Conservation (phyloP, 345 rosid genomes). For the Erodium maritimum region DNA sequence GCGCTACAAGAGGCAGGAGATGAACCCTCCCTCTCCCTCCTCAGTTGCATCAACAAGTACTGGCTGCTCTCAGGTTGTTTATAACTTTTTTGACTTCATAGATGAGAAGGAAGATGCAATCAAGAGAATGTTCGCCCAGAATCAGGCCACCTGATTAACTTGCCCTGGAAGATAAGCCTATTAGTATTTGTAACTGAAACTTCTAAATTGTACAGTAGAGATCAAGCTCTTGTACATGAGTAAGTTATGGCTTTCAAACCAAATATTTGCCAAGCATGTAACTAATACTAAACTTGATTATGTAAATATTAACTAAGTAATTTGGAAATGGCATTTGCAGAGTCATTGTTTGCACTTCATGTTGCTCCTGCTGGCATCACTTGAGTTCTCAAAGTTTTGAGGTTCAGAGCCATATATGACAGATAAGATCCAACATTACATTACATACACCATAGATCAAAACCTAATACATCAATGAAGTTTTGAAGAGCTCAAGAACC, state of each 20-base stretch:
- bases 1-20: constrained; percentile 34
- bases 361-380: no score
- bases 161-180: neutral
- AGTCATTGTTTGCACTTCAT: no score
- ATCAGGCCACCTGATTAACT: constrained; percentile 16
- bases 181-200: neutral
- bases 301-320: no score
- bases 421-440: no score
- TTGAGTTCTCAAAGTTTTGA: no score
- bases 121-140: constrained; percentile 41
- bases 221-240: no score
- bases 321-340: no score
- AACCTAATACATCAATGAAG: neutral
- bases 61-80: constrained; percentile 26
- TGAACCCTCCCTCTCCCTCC: constrained; percentile 11
- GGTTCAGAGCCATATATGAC: no score
- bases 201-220: neutral
- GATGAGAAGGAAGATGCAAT: constrained; percentile 81
- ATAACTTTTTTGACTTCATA: constrained; percentile 49
- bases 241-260: no score
- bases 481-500: neutral
- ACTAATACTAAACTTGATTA: no score
- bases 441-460: neutral
- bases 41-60: constrained; percentile 13
- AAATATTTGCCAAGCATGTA: no score